A percentile compares a stretch with the other conserved stretches of the same genome.
Conservation (phyloP, 164 flowering plant species). For the Saururus chinensis region DNA sequence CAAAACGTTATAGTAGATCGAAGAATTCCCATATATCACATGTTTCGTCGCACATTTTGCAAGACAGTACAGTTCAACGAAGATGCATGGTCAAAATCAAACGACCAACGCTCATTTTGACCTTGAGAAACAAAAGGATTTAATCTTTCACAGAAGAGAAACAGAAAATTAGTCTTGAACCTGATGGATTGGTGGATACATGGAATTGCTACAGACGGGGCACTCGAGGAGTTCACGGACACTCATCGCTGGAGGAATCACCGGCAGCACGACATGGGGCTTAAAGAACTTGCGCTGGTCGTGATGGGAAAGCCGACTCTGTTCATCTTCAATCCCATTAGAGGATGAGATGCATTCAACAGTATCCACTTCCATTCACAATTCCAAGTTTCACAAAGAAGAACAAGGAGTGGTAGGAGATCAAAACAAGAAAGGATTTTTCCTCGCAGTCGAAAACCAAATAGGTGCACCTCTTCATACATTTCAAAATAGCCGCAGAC, state of each 20-base stretch:
- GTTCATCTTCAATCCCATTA: too few species aligned
- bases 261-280: too few species aligned
- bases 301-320: too few species aligned
- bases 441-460: too few species aligned
- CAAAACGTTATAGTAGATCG: not conserved
- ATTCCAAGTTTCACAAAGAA: too few species aligned
- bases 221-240: constrained; percentile 73
- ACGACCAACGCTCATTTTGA: not conserved
- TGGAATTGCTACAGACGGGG: constrained; percentile 49
- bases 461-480: too few species aligned
- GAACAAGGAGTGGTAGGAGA: too few species aligned
- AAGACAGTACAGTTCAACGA: not conserved
- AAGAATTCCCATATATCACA: not conserved
- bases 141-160: not conserved
- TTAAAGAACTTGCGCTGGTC: too few species aligned
- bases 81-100: not conserved
- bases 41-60: not conserved
- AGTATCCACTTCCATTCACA: too few species aligned
- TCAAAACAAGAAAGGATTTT: too few species aligned
- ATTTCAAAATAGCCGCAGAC: too few species aligned
- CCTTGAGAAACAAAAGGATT: not conserved
- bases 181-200: constrained; percentile 84
- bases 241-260: constrained; percentile 34
- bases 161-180: constrained; percentile 17
- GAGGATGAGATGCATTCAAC: too few species aligned